Evolutionary conservation across 352 stramenopile genomes (phyloP), one percentile per base, ranked within the genome.

Genomic region (Phytophthora pseudosyringae): DNA sequence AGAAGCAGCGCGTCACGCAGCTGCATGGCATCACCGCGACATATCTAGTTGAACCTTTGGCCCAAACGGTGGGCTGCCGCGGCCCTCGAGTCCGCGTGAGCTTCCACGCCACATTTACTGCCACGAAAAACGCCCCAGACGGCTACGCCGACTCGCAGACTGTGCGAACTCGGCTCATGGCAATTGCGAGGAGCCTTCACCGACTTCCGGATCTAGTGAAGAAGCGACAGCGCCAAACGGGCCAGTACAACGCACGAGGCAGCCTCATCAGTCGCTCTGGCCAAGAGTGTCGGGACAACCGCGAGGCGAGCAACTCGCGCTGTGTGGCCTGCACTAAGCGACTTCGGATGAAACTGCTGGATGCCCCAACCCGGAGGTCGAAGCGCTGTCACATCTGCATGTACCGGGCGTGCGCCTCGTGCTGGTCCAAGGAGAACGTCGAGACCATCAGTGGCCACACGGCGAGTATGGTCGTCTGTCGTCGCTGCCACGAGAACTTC

Each of bases 311-410:
- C 10, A 85, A 82, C 41, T 59, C 69, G 9, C 48, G 58, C 6
- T 86, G 78, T 28, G 71, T 79, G 36, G 73, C 65, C 29, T 86
- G 78, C 43, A 81, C 78, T n/a, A 81, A 78, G 52, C 65, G 63
- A 6, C 56, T 73, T 44, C 58, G 69, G 2, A 56, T 86, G 33
- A 69, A 63, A 16, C 12, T 86, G 11, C 45, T 83, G 18, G 50
- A 69, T 21, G 44, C 67, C 11, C 70, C 69, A 21, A 75, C 67
- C 15, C 60, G 66, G 13, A 60, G 60, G 29, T 73, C 64, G 8
- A 74, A 74, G 21, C 72, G 75, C 8, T 86, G 77, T n/a, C 55
- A 80, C 13, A 68, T 86, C 1, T 86, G 77, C 64, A 60, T 67
- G 48, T 82, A 83, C 54, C 63, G 66, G 11, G 69, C 78, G 12